Percentiles rank a stretch among this genome's conserved stretches.
Conservation (phyloP, 176 grass and related monocot species). For the Cenchrus purpureus region DNA sequence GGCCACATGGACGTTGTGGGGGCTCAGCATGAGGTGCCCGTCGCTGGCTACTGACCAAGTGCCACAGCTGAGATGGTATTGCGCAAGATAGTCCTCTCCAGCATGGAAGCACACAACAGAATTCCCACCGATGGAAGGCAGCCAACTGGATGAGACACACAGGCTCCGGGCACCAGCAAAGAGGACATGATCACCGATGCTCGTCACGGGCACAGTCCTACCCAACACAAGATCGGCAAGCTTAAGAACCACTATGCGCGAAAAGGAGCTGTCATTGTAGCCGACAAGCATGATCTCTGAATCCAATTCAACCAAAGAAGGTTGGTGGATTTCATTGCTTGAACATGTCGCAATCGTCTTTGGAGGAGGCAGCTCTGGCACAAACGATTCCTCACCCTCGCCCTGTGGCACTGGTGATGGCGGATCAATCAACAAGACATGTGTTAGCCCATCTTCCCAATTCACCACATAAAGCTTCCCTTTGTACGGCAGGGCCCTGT, state of each 20-base stretch:
- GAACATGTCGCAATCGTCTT: constrained; percentile 15
- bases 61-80: constrained; percentile 5
- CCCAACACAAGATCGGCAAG: constrained; percentile 30
- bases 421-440: not conserved
- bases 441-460: constrained; percentile 13
- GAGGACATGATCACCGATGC: constrained; percentile 15
- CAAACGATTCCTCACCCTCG: not conserved
- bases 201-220: constrained; percentile 13
- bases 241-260: constrained; percentile 24
- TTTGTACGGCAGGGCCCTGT: not conserved
- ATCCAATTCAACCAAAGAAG: constrained; percentile 32
- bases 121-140: constrained; percentile 19
- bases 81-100: constrained; percentile 30
- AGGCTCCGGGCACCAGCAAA: constrained; percentile 18
- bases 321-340: constrained; percentile 26
- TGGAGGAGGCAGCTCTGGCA: not conserved
- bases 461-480: constrained; percentile 36
- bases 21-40: constrained; percentile 10
- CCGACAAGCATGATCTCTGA: constrained; percentile 25
- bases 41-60: constrained; percentile 13
- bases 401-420: not conserved
- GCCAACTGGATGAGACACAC: constrained; percentile 16
- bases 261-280: constrained; percentile 35
- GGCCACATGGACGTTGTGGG: constrained; percentile 17
- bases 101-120: constrained; percentile 28